These are phyloP conservation scores for Starmerella lactis-condensi DNA, from an alignment of 805 yeast species.

Conservation along the genomic window DNA sequence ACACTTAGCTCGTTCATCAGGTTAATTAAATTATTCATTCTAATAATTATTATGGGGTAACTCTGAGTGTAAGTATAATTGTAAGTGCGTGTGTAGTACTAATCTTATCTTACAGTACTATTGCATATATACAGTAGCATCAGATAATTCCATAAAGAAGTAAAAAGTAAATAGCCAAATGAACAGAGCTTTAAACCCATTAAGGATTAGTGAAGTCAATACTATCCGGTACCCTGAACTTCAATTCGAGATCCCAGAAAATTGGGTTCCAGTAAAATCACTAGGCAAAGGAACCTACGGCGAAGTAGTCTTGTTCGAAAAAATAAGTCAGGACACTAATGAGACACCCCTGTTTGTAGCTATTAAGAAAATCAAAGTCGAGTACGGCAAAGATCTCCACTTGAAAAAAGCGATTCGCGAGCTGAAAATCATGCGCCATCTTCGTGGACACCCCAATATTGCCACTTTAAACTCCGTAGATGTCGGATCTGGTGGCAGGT, in stretches of 20 bases:
- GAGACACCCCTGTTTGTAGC: slow-evolving; percentile 30
- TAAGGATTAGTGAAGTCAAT: no score
- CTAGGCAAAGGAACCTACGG: slow-evolving; percentile 18
- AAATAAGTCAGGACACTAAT: slow-evolving; percentile 9
- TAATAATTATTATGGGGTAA: no score
- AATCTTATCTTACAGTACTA: no score
- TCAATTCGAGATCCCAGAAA: slow-evolving; percentile 6
- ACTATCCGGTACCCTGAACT: no score
- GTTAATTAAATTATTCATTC: slow-evolving; percentile 15
- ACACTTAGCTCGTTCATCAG: slow-evolving; percentile 19
- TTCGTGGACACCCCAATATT: slow-evolving; percentile 73
- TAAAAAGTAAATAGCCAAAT: no score
- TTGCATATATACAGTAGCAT: no score
- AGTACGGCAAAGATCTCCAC: slow-evolving; percentile 47
- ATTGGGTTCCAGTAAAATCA: slow-evolving; percentile 11
- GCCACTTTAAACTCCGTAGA: slow-evolving; percentile 59
- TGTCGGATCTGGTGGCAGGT: slow-evolving; percentile 43
- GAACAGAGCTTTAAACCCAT: no score
- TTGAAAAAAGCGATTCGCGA: slow-evolving; percentile 71
- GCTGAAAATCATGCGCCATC: slow-evolving; percentile 57
- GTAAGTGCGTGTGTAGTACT: no score
- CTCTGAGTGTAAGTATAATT: no score
- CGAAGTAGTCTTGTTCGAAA: slow-evolving; percentile 15
- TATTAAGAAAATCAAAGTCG: slow-evolving; percentile 59
- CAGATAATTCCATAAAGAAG: no score